phyloP scores from a whole-genome alignment of 2,329 filamentous ascomycete species.

The Didymella keratinophila region DNA sequence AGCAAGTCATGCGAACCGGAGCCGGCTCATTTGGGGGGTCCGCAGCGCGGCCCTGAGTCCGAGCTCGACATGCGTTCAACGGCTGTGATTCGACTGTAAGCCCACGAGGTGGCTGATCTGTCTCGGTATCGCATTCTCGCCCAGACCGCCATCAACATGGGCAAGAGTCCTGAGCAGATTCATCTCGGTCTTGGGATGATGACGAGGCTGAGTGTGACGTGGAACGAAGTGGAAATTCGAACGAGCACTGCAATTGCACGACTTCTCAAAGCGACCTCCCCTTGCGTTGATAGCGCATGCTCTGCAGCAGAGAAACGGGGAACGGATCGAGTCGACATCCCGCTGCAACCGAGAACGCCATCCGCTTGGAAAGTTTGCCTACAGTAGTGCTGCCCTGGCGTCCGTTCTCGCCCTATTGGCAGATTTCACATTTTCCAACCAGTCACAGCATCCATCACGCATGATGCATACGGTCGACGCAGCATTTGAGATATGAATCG shows the following conservation, averaged over 20 bases:
- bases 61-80: slow-evolving; percentile 15
- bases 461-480: slow-evolving; percentile 29
- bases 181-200: slow-evolving; percentile 11
- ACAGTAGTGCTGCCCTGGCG: slow-evolving; percentile 30
- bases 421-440: slow-evolving; percentile 29
- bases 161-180: slow-evolving; percentile 14
- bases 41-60: slow-evolving; percentile 27
- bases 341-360: slow-evolving; percentile 47
- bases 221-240: slow-evolving; percentile 5
- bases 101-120: slow-evolving; percentile 37
- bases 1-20: slow-evolving; percentile 48
- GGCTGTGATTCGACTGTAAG: slow-evolving; percentile 38
- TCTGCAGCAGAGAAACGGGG: slow-evolving; percentile 13
- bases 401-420: slow-evolving; percentile 36
- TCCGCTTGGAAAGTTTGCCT: slow-evolving; percentile 36
- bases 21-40: slow-evolving; percentile 29
- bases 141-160: slow-evolving; percentile 21
- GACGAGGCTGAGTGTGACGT: slow-evolving; percentile 6
- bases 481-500: slow-evolving; percentile 29
- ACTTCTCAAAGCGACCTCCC: slow-evolving; percentile 4
- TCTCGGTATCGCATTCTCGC: slow-evolving; percentile 21
- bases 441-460: slow-evolving; percentile 39
- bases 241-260: slow-evolving; percentile 6
- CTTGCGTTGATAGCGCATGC: slow-evolving; percentile 18
- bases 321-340: slow-evolving; percentile 37